Evolutionary conservation across 805 yeast genomes (phyloP), one percentile per base, ranked within the genome.

Genomic region (Yueomyces sp.): DNA sequence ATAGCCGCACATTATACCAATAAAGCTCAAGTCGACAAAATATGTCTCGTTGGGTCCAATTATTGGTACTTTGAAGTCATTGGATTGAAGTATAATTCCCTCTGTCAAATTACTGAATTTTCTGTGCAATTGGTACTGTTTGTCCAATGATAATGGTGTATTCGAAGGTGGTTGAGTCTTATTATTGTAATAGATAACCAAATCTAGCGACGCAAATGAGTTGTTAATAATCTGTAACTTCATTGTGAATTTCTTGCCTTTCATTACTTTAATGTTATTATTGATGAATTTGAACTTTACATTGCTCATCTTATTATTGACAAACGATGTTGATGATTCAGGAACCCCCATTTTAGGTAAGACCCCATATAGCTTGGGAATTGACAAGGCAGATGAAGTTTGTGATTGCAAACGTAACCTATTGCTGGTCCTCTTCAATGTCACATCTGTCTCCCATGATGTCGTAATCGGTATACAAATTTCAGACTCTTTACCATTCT

Each of bases 401-500:
- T 40, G 44, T 26, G 45, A 26, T 3, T 36, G 27, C 12, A 34
- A 12, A 4, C 29, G 29, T 3, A 40, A 27, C n/a, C 37, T 34
- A 29, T 34, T 44, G 3, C 40, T 32, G 5, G 42, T 27, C n/a
- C 37, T 34, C 26, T 34, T 28, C 29, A 59, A 40, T 4, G 61
- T 53, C 3, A 60, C 56, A 30, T 58, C 63, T 4, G 64, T 59
- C 39, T 58, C 59, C 64, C 63, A 58, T 26, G 51, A 40, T 11
- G 63, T 61, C 4, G 46, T 36, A 9, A 59, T 46, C 4, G 59
- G 54, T 38, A 43, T 39, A 12, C 37, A n/a, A 30, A 30, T 30
- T 9, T 30, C 9, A 6, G 9, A 6, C 9, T 30, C 9, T 30
- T 30, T 9, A 30, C 9, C 33, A 36, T 39, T 39, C 12, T 39